Evolutionary conservation across 1,139 yeast genomes (phyloP).

Genomic region (Arxiozyma bovina): DNA sequence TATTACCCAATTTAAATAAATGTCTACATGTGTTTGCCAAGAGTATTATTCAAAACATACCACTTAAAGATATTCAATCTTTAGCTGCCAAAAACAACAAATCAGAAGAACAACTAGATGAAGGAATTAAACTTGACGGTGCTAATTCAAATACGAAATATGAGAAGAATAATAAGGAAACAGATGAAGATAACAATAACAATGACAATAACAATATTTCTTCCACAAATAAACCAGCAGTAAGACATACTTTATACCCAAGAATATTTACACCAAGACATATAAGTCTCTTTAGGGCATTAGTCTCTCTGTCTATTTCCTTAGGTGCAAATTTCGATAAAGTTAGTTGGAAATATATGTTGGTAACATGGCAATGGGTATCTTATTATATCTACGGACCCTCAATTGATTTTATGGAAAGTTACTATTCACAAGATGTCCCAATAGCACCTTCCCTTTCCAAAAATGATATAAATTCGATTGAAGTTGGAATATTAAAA

Average conservation of each 20-base stretch:
- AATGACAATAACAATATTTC: neutral
- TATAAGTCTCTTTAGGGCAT: constrained; percentile 67
- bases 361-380: constrained; percentile 71
- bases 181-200: neutral
- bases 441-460: constrained; percentile 32
- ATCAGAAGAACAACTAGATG: neutral
- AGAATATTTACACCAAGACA: constrained; percentile 39
- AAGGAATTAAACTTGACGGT: neutral
- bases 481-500: constrained; percentile 50
- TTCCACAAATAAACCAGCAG: constrained; percentile 3
- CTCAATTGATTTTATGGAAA: constrained; percentile 35
- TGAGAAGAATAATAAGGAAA: neutral
- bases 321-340: constrained; percentile 59
- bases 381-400: constrained; percentile 57
- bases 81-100: neutral
- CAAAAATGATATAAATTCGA: constrained; percentile 41
- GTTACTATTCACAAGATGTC: constrained; percentile 29
- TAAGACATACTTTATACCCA: constrained; percentile 13
- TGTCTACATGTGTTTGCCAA: constrained; percentile 50
- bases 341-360: constrained; percentile 58
- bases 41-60: constrained; percentile 40
- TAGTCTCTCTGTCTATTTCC: constrained; percentile 66
- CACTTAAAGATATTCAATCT: neutral
- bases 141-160: neutral
- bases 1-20: constrained; percentile 49